Percentiles rank a stretch among this genome's conserved stretches.
These are phyloP conservation scores for Anthoceros angustus DNA, from an alignment of 225 moss, liverwort and hornwort species.

Conservation along the genomic window DNA sequence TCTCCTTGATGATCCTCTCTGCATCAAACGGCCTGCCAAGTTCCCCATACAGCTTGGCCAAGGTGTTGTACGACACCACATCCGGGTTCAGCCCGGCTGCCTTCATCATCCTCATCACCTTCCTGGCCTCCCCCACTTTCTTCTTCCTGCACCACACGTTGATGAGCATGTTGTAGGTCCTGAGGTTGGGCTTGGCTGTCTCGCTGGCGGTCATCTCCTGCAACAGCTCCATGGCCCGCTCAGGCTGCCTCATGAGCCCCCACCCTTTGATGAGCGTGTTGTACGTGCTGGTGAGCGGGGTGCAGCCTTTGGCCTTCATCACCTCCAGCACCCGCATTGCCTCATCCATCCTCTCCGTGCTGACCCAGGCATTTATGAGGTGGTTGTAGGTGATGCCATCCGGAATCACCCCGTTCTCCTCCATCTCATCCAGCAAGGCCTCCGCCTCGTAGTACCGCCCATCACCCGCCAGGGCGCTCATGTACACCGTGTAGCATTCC, in stretches of 20 bases:
- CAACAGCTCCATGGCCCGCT: constrained; percentile 22
- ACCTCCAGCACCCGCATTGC: constrained; percentile 16
- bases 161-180: constrained; percentile 69
- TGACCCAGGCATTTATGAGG: constrained; percentile 39
- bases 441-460: constrained; percentile 43
- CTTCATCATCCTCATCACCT: constrained; percentile 57
- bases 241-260: constrained; percentile 16
- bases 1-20: constrained; percentile 59
- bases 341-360: constrained; percentile 15
- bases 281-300: constrained; percentile 21
- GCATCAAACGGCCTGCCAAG: constrained; percentile 52
- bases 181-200: constrained; percentile 34
- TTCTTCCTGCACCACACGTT: constrained; percentile 72
- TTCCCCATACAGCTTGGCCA: constrained; percentile 68
- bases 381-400: constrained; percentile 76
- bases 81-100: constrained; percentile 53
- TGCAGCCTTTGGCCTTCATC: constrained; percentile 16
- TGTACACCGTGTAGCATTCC: constrained; percentile 54
- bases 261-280: constrained; percentile 29
- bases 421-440: constrained; percentile 44
- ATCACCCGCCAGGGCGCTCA: constrained; percentile 37
- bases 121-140: constrained; percentile 48
- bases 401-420: constrained; percentile 39
- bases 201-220: constrained; percentile 23
- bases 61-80: constrained; percentile 76